Base-by-base conservation (phyloP, 345 rosid genomes). In the Turritis glabra region DNA sequence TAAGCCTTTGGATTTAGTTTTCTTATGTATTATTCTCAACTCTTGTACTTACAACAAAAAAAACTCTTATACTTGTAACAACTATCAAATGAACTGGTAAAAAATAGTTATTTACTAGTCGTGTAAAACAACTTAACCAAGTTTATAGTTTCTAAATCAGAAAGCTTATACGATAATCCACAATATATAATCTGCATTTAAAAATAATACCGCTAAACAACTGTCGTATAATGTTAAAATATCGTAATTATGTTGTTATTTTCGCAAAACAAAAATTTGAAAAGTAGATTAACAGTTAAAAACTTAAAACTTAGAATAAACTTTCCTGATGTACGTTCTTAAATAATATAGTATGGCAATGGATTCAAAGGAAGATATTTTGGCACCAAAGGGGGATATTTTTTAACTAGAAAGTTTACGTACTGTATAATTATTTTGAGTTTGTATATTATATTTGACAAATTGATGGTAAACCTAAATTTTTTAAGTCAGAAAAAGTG, bases 401-500 rank as follows among this genome's bases (percentile, higher is more conserved):
- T 46, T 17, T 1, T 11, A 27, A 33, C 35, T n/a, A 37, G 10
- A 57, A 30, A n/a, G 25, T 71, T 48, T 48, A 6, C 38, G 11
- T 48, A 33, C 0, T 58, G n/a, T 27, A 58, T 23, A 18, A 8
- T 18, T 12, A 14, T 17, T 15, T 21, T 21, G 33, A 73, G 17
- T 63, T 3, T 15, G 35, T 50, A 37, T 48, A 37, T 50, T 48
- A 33, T 33, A 18, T 41, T 35, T 60, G 61, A 61, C 10, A 60
- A 72, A 52, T 19, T 18, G 43, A 38, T 27, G 69, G 44, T 40
- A 52, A 70, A 54, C 27, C 56, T 15, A 73, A 54, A 38, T 15
- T 72, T 62, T 5, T 29, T 0, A 32, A 35, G 69, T 51, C 25
- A 55, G n/a, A 26, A 64, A 71, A 73, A 53, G 64, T 58, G 56